Conservation (phyloP, 768 basidiomycete species). For the Fistulinella prunicolor region DNA sequence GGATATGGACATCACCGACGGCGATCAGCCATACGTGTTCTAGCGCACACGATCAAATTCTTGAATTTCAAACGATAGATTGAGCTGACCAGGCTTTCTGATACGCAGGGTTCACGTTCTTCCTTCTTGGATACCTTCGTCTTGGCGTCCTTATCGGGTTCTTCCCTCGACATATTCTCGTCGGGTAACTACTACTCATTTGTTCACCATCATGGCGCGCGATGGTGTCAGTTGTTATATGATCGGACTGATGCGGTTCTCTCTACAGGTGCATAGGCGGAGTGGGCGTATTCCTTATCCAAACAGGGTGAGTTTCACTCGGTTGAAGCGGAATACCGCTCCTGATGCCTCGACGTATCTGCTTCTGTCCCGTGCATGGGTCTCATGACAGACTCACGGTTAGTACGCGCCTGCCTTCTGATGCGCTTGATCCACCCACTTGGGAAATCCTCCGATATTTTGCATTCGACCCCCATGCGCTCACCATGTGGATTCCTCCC, state of each 20-base stretch:
- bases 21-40: conserved; percentile 1
- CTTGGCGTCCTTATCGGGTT: conserved; percentile 89
- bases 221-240: not conserved
- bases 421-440: conserved; percentile 63
- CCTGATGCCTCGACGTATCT: too few species aligned
- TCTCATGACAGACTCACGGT: conserved; percentile 64
- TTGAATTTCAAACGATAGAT: conserved; percentile 13
- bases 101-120: conserved; percentile 56
- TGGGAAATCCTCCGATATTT: conserved; percentile 65
- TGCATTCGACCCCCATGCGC: conserved; percentile 58
- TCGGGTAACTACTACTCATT: conserved; percentile 58
- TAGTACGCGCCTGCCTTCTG: conserved; percentile 76
- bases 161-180: conserved; percentile 93
- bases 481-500: conserved; percentile 79
- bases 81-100: conserved; percentile 8
- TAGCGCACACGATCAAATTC: conserved; percentile 1
- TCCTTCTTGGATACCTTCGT: conserved; percentile 79
- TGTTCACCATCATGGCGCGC: not conserved
- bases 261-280: conserved; percentile 77
- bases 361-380: not conserved
- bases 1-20: not conserved
- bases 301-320: conserved; percentile 64
- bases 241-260: not conserved
- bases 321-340: not conserved
- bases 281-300: conserved; percentile 89